Conservation (phyloP, 441 rosid species). For the Codiaeum variegatum region DNA sequence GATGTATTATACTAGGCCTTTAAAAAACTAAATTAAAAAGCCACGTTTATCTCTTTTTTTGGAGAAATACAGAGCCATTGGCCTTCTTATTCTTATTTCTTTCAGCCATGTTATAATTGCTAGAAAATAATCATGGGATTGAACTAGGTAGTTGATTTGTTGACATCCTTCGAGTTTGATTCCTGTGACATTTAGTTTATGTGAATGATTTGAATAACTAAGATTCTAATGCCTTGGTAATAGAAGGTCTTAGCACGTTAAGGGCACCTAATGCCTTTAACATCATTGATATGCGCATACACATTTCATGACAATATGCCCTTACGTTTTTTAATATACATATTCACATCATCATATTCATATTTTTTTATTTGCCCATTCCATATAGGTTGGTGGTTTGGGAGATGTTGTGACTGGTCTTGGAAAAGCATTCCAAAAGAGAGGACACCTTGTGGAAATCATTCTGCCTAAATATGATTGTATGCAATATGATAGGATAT, state of each 20-base stretch:
- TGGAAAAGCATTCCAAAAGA: constrained; percentile 85
- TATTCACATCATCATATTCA: not conserved
- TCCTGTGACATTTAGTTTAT: not conserved
- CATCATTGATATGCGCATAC: not conserved
- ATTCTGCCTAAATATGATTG: constrained; percentile 95
- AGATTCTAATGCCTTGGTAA: too few relatives aligned
- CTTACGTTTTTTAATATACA: not conserved
- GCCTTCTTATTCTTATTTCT: not conserved
- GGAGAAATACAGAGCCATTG: not conserved
- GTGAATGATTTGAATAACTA: not conserved
- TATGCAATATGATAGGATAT: constrained; percentile 89
- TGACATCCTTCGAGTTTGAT: not conserved
- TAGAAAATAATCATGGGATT: not conserved
- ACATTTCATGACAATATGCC: not conserved
- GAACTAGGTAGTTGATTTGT: not conserved
- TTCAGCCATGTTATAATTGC: not conserved
- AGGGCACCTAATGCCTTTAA: too few relatives aligned
- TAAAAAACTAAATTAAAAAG: not conserved
- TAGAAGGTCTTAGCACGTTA: too few relatives aligned
- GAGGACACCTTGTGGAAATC: constrained; percentile 90
- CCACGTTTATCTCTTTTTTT: not conserved
- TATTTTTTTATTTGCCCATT: not conserved
- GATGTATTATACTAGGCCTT: not conserved
- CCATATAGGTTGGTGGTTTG: constrained; percentile 82
- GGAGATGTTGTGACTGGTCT: constrained; percentile 96